phyloP scores from a whole-genome alignment of 164 flowering plant species.

The Stephania japonica region DNA sequence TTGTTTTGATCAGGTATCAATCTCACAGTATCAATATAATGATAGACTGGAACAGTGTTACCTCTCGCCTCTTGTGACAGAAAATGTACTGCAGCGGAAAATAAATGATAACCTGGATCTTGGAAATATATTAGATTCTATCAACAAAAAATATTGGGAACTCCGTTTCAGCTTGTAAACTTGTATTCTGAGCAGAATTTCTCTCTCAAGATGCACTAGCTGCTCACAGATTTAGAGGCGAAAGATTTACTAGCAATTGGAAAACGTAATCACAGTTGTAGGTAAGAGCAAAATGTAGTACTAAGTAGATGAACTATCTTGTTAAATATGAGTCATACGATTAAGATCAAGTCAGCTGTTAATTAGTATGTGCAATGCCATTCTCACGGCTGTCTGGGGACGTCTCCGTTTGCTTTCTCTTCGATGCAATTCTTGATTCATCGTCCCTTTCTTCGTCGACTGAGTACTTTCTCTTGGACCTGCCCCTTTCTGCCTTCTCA shows the following conservation, averaged over 20 bases:
- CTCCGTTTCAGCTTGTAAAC: neutral
- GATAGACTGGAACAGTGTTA: too few relatives aligned
- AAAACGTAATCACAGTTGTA: neutral
- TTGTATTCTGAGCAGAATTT: neutral
- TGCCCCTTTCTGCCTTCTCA: slow-evolving; percentile 36
- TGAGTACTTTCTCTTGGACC: slow-evolving; percentile 34
- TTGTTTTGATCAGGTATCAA: too few relatives aligned
- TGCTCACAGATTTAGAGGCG: neutral
- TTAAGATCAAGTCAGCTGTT: neutral
- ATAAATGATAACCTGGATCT: too few relatives aligned
- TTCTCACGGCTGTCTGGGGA: slow-evolving; percentile 7
- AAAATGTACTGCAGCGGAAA: too few relatives aligned
- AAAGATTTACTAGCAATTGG: neutral
- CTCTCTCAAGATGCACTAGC: neutral
- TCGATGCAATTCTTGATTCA: slow-evolving; percentile 23
- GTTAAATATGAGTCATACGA: neutral
- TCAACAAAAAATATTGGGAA: neutral
- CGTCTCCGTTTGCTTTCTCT: slow-evolving; percentile 11
- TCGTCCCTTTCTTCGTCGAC: slow-evolving; percentile 16
- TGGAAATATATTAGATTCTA: too few relatives aligned
- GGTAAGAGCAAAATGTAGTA: neutral
- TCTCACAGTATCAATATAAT: too few relatives aligned
- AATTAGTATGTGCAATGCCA: neutral
- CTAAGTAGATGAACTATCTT: neutral
- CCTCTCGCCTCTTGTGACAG: too few relatives aligned